Percentiles rank a stretch among this genome's conserved stretches.
phyloP scores from a whole-genome alignment of 768 basidiomycete genomes.

The Lentinula boryana region DNA sequence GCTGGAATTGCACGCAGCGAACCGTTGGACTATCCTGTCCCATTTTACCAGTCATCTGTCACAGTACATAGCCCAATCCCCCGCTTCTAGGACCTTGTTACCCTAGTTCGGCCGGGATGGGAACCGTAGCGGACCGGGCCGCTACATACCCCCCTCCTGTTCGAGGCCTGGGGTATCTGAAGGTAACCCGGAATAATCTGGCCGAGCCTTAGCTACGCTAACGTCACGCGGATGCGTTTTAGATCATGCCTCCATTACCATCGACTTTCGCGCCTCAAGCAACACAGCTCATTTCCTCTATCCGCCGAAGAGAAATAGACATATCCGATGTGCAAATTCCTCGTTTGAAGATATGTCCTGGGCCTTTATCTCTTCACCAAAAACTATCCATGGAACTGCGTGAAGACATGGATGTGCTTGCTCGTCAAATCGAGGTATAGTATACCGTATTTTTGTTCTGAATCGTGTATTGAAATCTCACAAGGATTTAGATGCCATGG shows the following conservation, averaged over 20 bases:
- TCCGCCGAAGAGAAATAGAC: conserved; percentile 56
- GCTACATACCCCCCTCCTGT: too few species aligned
- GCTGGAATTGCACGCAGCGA: too few species aligned
- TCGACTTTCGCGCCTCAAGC: conserved; percentile 47
- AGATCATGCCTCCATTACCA: conserved; percentile 59
- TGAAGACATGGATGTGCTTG: conserved; percentile 63
- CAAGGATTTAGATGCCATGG: conserved; percentile 61
- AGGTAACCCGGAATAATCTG: too few species aligned
- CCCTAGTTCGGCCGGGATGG: too few species aligned
- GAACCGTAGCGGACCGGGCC: too few species aligned
- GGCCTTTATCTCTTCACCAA: conserved; percentile 68
- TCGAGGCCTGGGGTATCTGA: too few species aligned
- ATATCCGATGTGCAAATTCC: conserved; percentile 70
- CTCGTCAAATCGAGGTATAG: conserved; percentile 62
- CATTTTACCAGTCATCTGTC: too few species aligned
- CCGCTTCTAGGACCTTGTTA: too few species aligned
- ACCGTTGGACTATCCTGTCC: too few species aligned
- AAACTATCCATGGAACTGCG: conserved; percentile 68
- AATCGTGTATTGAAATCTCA: conserved; percentile 12
- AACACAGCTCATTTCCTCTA: conserved; percentile 39
- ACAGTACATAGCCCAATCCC: too few species aligned
- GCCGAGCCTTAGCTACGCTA: too few species aligned
- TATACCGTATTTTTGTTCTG: not conserved
- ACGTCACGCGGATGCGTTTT: too few species aligned
- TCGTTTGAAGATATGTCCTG: conserved; percentile 60